Evolutionary conservation across 2,329 filamentous ascomycete genomes (phyloP).

Genomic region (Knufia petricola): DNA sequence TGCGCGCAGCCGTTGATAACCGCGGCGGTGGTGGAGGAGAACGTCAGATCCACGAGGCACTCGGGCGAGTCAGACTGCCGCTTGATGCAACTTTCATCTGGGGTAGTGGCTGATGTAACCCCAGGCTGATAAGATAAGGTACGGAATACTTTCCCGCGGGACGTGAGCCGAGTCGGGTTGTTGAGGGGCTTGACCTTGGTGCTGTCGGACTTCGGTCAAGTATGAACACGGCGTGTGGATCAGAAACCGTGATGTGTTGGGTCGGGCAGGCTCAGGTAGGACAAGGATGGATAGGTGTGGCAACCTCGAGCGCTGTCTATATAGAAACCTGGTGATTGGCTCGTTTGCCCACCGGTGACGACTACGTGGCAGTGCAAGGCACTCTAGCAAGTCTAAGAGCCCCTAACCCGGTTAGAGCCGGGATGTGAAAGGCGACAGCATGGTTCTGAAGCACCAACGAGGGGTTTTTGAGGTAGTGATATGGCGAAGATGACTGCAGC

Average conservation of each 20-base stretch:
- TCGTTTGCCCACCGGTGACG: not conserved
- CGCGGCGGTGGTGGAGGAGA: slow-evolving; percentile 4
- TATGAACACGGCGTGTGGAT: not conserved
- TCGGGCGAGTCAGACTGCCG: not conserved
- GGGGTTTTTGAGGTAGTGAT: not conserved
- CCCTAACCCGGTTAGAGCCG: not conserved
- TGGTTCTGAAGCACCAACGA: not conserved
- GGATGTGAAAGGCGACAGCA: not conserved
- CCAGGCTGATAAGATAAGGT: not conserved
- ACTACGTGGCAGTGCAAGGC: slow-evolving; percentile 1
- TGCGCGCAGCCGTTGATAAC: slow-evolving; percentile 4
- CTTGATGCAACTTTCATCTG: not conserved
- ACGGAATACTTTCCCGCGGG: not conserved
- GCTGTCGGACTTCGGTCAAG: too few species aligned
- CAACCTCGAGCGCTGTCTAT: not conserved
- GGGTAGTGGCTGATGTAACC: too few species aligned
- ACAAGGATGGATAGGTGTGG: not conserved
- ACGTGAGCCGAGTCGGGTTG: too few species aligned
- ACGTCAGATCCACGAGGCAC: not conserved
- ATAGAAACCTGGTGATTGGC: not conserved
- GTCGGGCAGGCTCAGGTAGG: slow-evolving; percentile 1
- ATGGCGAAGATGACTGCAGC: not conserved
- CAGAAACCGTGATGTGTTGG: not conserved
- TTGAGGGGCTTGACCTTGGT: too few species aligned
- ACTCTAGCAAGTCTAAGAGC: not conserved